Evolutionary conservation across 2,329 filamentous ascomycete genomes (phyloP).

Genomic region (Delphinella strobiligena): DNA sequence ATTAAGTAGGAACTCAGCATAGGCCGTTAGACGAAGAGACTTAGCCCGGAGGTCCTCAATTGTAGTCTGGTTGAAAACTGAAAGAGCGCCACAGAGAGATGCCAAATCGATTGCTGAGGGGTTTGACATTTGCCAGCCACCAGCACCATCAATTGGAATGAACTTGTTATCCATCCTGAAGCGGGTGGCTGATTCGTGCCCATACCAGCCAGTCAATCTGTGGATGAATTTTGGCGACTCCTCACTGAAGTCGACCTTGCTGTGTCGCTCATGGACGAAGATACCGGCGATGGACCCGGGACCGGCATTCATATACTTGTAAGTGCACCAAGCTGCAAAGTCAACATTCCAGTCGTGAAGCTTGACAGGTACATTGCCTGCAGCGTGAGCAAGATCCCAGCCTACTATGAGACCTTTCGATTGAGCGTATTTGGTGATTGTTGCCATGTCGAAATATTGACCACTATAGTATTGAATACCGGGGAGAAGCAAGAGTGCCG

Average conservation of each 20-base stretch:
- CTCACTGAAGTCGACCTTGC: slow-evolving; percentile 33
- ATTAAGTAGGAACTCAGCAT: slow-evolving; percentile 57
- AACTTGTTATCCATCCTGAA: slow-evolving; percentile 80
- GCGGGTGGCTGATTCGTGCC: slow-evolving; percentile 59
- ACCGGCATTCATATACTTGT: slow-evolving; percentile 86
- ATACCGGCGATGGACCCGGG: slow-evolving; percentile 69
- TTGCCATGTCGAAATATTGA: slow-evolving; percentile 71
- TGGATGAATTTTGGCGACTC: slow-evolving; percentile 43
- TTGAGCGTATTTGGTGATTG: slow-evolving; percentile 68
- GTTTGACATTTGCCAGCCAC: slow-evolving; percentile 74
- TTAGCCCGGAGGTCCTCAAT: slow-evolving; percentile 60
- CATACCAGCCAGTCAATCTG: slow-evolving; percentile 77
- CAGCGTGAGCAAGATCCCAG: slow-evolving; percentile 83
- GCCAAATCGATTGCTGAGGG: slow-evolving; percentile 68
- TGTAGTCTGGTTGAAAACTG: slow-evolving; percentile 59
- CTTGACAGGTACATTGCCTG: slow-evolving; percentile 68
- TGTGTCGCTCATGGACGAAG: slow-evolving; percentile 69
- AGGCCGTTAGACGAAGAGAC: slow-evolving; percentile 61
- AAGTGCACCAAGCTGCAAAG: slow-evolving; percentile 86
- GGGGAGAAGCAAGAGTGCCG: slow-evolving; percentile 68
- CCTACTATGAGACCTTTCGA: slow-evolving; percentile 60
- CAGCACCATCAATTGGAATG: slow-evolving; percentile 63
- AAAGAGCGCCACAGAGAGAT: slow-evolving; percentile 59
- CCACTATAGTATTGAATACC: slow-evolving; percentile 90
- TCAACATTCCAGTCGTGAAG: slow-evolving; percentile 87